A percentile compares a stretch with the other conserved stretches of the same genome.
phyloP scores from a whole-genome alignment of 176 grass and related monocot species.

The Oryza coarctata region DNA sequence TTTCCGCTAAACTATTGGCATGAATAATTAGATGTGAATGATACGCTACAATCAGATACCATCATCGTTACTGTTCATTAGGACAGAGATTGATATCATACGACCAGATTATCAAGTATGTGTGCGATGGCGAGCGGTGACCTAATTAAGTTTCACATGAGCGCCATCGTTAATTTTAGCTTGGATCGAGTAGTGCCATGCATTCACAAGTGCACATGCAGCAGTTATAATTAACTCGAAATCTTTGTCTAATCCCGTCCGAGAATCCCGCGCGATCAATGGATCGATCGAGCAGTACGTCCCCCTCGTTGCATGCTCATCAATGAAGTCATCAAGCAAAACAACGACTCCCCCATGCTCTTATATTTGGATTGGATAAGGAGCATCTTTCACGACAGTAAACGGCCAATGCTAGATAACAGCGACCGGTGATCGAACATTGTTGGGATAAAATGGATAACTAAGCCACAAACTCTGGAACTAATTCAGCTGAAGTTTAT shows the following conservation, averaged over 20 bases:
- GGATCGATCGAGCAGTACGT: not conserved
- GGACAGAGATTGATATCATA: not conserved
- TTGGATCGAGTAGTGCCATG: not conserved
- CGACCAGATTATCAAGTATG: not conserved
- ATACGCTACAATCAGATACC: not conserved
- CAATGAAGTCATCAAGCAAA: not conserved
- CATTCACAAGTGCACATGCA: not conserved
- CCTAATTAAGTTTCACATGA: not conserved
- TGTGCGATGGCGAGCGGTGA: not conserved
- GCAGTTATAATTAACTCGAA: not conserved
- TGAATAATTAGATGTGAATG: not conserved
- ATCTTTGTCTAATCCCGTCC: constrained; percentile 5
- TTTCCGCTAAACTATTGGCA: not conserved
- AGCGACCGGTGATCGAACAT: not conserved
- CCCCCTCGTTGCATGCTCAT: not conserved
- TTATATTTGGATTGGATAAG: not conserved
- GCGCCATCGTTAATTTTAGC: not conserved
- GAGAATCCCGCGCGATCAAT: not conserved
- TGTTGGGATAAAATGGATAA: not conserved
- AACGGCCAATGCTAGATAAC: not conserved
- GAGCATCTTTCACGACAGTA: not conserved
- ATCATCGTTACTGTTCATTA: not conserved
- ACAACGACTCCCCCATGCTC: not conserved
- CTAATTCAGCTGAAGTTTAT: not conserved
- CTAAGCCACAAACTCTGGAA: not conserved